These are phyloP conservation scores for Elsinoe arachidis DNA, from an alignment of 2,329 filamentous ascomycete genomes.

Conservation along the genomic window DNA sequence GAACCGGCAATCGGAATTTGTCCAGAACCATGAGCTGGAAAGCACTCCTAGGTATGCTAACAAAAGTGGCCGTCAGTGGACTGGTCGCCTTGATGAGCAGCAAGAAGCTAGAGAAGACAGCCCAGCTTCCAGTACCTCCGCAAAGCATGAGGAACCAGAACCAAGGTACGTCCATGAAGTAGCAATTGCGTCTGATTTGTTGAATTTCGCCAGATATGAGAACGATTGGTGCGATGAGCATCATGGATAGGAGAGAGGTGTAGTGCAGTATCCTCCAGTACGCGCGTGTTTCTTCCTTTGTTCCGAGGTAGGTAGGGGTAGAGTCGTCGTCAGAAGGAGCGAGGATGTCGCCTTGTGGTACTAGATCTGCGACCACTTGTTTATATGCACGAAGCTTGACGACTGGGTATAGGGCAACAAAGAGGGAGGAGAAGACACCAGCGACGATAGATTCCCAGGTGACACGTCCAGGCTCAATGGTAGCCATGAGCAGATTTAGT, in stretches of 20 bases:
- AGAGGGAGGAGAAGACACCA: slow-evolving; percentile 44
- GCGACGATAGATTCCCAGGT: slow-evolving; percentile 45
- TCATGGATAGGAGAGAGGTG: slow-evolving; percentile 41
- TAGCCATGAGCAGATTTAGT: slow-evolving; percentile 43
- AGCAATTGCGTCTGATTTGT: slow-evolving; percentile 44
- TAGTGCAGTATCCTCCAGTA: slow-evolving; percentile 47
- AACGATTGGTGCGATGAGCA: slow-evolving; percentile 42
- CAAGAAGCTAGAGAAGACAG: slow-evolving; percentile 41
- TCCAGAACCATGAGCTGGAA: slow-evolving; percentile 42
- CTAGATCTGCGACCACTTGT: slow-evolving; percentile 35
- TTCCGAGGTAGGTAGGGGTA: slow-evolving; percentile 25
- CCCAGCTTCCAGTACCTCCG: slow-evolving; percentile 40
- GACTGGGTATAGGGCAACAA: slow-evolving; percentile 45
- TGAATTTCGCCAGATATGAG: slow-evolving; percentile 42
- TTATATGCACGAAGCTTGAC: slow-evolving; percentile 44
- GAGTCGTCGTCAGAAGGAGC: slow-evolving; percentile 18
- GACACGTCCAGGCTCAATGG: slow-evolving; percentile 38
- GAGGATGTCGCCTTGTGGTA: slow-evolving; percentile 38
- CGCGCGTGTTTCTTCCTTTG: slow-evolving; percentile 41
- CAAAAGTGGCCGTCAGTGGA: slow-evolving; percentile 42
- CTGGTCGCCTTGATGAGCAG: slow-evolving; percentile 43
- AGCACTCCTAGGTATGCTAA: slow-evolving; percentile 41
- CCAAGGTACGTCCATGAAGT: slow-evolving; percentile 47
- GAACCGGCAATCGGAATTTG: slow-evolving; percentile 40
- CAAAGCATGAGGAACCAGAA: slow-evolving; percentile 47